Base-by-base conservation (phyloP, 129 eudicot genomes). In the carrot (Daucus carota) region DNA sequence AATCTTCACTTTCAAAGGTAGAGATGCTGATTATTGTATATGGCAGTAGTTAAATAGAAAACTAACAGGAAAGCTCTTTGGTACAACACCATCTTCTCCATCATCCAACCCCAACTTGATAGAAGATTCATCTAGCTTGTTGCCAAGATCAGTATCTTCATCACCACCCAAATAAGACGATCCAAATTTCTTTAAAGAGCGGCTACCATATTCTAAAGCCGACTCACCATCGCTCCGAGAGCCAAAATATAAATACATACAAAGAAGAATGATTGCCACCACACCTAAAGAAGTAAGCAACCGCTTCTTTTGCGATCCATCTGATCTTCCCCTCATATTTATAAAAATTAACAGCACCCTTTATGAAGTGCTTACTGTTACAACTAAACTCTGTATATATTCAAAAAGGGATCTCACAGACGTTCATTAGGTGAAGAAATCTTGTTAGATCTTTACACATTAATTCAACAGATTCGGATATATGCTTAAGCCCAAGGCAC, bases 91-190 rank as follows among this genome's bases (percentile, higher is more conserved):
- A 82, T 85, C 99, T 72, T 91, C 97, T 54, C 71, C 88, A 66
- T 89, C 96, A 44, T 91, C 96, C 78, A 80, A 76, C 43, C 85
- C 88, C 76, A 91, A 83, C 82, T 83, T 91, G 62, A 75, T 63
- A 28, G 86, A 77, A 60, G 86, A 59, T 52, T 91, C 97, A 41
- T 89, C 97, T 47, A 83, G 91, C 83, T 86, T 92, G 80, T 57
- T 76, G 34, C 86, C 89, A 78, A 87, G 82, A 84, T 89, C 96
- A 73, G 90, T 79, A 81, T 95, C 97, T 54, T 91, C 97, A 82
- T 95, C 99, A 57, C 96, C 97, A 63, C 99, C 89, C 83, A 92
- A 84, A 77, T 92, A 92, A n/a, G 97, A 89, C 11, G 97, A 91
- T 54, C 99, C 99, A 31, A 94, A 87, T 73, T 89, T 94, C 78